A percentile compares a stretch with the other conserved stretches of the same genome.
Conservation (phyloP, 768 basidiomycete species). For the Suillus variegatus region DNA sequence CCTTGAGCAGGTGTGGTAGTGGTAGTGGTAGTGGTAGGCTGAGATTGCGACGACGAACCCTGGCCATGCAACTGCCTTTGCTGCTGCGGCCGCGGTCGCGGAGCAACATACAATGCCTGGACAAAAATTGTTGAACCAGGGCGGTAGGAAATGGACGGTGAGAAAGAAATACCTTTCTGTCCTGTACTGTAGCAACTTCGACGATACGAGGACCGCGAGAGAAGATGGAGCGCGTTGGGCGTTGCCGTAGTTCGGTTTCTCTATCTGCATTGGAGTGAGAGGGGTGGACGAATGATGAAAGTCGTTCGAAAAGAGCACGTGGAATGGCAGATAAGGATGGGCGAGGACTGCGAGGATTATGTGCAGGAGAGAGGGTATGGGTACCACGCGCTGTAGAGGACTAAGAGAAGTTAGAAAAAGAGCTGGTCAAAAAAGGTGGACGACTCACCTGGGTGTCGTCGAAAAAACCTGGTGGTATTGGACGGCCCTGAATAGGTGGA, state of each 20-base stretch:
- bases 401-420: not conserved
- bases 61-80: too few species aligned
- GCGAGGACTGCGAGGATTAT: not conserved
- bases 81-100: not conserved
- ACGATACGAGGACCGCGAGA: not conserved
- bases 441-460: not conserved
- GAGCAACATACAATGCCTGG: not conserved
- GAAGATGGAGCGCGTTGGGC: not conserved
- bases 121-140: not conserved
- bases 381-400: not conserved
- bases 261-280: not conserved
- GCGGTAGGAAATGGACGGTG: accelerated
- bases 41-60: too few species aligned
- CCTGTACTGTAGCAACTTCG: not conserved
- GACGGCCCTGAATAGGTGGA: not conserved
- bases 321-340: not conserved
- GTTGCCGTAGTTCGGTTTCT: not conserved
- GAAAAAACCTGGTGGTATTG: not conserved
- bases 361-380: not conserved
- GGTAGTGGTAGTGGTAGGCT: too few species aligned
- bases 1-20: too few species aligned
- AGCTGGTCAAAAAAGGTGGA: not conserved
- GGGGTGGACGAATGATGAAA: not conserved
- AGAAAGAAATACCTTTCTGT: not conserved
- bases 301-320: not conserved